phyloP scores from a whole-genome alignment of 2,329 filamentous ascomycete species.

The Fusarium verrucosum region DNA sequence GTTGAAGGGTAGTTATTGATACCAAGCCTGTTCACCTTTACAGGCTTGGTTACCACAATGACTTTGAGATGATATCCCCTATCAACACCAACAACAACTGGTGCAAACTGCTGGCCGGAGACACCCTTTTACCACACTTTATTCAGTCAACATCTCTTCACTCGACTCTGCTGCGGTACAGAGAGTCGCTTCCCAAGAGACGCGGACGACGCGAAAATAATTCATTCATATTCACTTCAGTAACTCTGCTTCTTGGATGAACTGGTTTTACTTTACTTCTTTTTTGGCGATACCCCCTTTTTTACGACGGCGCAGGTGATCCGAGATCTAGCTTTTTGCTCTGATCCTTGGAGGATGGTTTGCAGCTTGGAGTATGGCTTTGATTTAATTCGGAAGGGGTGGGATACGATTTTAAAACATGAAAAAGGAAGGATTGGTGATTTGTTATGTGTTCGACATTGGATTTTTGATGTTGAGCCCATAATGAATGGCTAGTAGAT shows the following conservation, averaged over 20 bases:
- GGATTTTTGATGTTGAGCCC: conserved; percentile 38
- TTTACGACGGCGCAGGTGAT: conserved; percentile 41
- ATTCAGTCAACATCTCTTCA: conserved; percentile 42
- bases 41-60: conserved; percentile 31
- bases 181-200: conserved; percentile 36
- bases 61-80: conserved; percentile 42
- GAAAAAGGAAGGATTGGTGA: conserved; percentile 44
- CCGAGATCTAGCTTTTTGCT: conserved; percentile 8
- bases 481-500: conserved; percentile 39
- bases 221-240: conserved; percentile 39
- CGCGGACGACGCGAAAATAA: conserved; percentile 41
- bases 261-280: conserved; percentile 45
- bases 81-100: conserved; percentile 8
- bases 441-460: conserved; percentile 28
- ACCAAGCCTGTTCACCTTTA: conserved; percentile 11
- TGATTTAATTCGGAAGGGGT: conserved; percentile 44
- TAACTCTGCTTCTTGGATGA: conserved; percentile 40
- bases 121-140: conserved; percentile 29
- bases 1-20: conserved; percentile 34
- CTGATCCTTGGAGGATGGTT: conserved; percentile 38
- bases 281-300: conserved; percentile 50
- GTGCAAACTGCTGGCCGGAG: conserved; percentile 40
- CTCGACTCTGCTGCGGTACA: conserved; percentile 38
- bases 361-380: conserved; percentile 45
- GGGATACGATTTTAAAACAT: conserved; percentile 39